Evolutionary conservation across 179 eudicot genomes (phyloP).

Genomic region (Actinidia chinensis): DNA sequence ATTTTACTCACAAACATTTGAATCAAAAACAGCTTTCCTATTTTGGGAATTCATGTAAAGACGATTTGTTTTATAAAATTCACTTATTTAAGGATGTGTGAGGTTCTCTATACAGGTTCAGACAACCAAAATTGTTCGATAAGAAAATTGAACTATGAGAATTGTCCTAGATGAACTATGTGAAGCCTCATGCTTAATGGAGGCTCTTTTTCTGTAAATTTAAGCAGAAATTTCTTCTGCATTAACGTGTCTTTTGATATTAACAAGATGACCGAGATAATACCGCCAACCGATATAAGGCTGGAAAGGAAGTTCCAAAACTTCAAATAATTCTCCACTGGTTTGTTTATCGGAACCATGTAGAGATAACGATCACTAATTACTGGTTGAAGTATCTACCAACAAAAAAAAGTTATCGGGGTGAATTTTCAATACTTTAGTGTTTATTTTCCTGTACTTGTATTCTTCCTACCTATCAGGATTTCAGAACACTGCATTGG

Average conservation of each 20-base stretch:
- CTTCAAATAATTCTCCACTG: not conserved
- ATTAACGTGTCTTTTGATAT: not conserved
- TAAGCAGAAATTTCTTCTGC: not conserved
- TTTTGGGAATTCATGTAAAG: not conserved
- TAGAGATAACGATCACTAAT: not conserved
- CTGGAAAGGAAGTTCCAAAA: conserved; percentile 11
- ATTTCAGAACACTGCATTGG: not conserved
- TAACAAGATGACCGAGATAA: not conserved
- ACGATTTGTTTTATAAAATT: not conserved
- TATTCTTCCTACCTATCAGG: not conserved
- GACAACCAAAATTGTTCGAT: not conserved
- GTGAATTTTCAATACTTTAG: not conserved
- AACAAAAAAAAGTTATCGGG: not conserved
- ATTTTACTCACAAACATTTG: not conserved
- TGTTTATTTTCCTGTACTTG: not conserved
- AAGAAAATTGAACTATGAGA: not conserved
- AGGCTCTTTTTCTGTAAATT: not conserved
- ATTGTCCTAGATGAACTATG: not conserved
- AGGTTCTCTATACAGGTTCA: not conserved
- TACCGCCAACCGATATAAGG: not conserved
- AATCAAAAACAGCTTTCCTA: not conserved
- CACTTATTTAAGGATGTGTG: not conserved
- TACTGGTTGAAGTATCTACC: not conserved
- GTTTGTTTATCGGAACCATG: not conserved
- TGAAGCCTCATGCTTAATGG: not conserved